These are phyloP conservation scores for Didymella lethalis DNA, from an alignment of 2,329 filamentous ascomycete genomes.

Conservation along the genomic window DNA sequence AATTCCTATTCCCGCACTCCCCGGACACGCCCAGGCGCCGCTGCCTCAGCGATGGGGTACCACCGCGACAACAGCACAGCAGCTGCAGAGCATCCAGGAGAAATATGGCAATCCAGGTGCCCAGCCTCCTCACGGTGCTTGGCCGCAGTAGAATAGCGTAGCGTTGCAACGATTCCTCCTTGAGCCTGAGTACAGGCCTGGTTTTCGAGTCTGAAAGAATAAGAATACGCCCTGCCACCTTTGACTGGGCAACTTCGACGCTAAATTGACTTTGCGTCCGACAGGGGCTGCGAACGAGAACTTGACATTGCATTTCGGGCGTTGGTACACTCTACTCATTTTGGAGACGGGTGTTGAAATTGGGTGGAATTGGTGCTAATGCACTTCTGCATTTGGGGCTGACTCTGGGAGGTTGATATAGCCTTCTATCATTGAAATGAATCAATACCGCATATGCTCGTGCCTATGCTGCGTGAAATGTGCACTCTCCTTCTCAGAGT, in stretches of 20 bases:
- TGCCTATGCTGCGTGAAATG: not conserved
- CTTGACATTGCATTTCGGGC: not conserved
- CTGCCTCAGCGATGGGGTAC: slow-evolving; percentile 37
- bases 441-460: not conserved
- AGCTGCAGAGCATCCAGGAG: slow-evolving; percentile 43
- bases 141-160: slow-evolving; percentile 15
- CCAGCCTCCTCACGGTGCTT: slow-evolving; percentile 9
- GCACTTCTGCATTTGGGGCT: not conserved
- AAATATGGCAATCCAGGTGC: slow-evolving; percentile 36
- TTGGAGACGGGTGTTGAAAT: not conserved
- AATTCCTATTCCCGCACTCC: slow-evolving; percentile 28
- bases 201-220: not conserved
- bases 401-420: not conserved
- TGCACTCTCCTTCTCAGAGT: not conserved
- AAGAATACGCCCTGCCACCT: not conserved
- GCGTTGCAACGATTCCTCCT: not conserved
- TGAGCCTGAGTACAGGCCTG: not conserved
- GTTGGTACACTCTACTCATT: not conserved
- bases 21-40: slow-evolving; percentile 11
- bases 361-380: not conserved
- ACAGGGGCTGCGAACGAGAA: not conserved
- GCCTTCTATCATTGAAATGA: not conserved
- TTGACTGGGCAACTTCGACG: not conserved
- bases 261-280: not conserved
- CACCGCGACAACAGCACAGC: slow-evolving; percentile 38